These are phyloP conservation scores for Paratinospora sagittata DNA, from an alignment of 164 flowering plant genomes.

Conservation along the genomic window DNA sequence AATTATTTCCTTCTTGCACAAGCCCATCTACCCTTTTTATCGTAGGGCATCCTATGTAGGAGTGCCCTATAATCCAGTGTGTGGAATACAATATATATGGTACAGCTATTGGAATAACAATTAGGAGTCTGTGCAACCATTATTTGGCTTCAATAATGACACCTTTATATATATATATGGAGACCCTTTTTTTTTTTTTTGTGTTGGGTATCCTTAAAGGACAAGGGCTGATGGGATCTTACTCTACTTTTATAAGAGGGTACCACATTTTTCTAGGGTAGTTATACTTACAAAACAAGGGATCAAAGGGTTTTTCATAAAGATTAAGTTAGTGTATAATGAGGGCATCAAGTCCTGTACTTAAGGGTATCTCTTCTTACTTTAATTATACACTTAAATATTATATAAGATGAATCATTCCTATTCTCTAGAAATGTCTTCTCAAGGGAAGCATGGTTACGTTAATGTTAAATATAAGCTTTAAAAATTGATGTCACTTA, in stretches of 20 bases:
- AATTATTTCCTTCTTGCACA: background rate
- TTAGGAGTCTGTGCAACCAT: too few species aligned
- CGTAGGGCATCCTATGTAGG: background rate
- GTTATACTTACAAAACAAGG: background rate
- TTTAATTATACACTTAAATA: background rate
- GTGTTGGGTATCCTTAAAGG: background rate
- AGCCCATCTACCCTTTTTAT: background rate
- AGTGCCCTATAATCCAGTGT: background rate
- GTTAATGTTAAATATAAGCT: background rate
- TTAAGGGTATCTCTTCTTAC: background rate
- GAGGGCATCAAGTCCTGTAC: background rate
- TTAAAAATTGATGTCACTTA: background rate
- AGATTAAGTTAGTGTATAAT: background rate
- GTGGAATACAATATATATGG: background rate
- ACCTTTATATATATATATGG: background rate
- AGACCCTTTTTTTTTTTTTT: background rate
- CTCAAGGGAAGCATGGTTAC: background rate
- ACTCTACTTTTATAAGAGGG: background rate
- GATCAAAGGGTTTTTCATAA: background rate
- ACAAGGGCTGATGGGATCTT: background rate
- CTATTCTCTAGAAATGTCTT: constrained; percentile 1
- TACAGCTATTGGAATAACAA: background rate
- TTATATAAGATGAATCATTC: background rate
- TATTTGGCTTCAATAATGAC: background rate
- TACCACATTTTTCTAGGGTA: background rate